These are phyloP conservation scores for Ustilago nuda DNA, from an alignment of 1,284 basidiomycete species.

Conservation along the genomic window DNA sequence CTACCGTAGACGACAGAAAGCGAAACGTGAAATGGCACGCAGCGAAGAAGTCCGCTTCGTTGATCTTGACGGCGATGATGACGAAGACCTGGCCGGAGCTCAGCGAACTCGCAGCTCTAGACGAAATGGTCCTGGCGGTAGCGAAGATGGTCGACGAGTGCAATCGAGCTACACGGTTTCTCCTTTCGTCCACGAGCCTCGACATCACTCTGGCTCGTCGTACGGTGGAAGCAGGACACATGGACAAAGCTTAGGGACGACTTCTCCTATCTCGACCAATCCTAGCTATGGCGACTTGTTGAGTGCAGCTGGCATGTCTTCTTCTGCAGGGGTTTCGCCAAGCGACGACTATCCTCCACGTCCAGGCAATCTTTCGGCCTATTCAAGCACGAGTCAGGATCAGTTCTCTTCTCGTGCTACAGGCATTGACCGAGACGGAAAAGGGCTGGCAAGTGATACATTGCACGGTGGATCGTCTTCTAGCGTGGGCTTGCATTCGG, in stretches of 20 bases:
- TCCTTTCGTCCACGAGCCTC: slow-evolving; percentile 51
- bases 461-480: slow-evolving; percentile 4
- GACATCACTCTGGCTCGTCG: slow-evolving; percentile 15
- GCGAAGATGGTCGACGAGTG: slow-evolving; percentile 3
- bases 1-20: slow-evolving; percentile 48
- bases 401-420: slow-evolving; percentile 16
- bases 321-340: slow-evolving; percentile 12
- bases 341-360: slow-evolving; percentile 24
- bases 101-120: slow-evolving; percentile 14
- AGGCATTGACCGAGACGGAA: slow-evolving; percentile 1
- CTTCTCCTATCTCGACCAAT: slow-evolving; percentile 25
- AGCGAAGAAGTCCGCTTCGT: slow-evolving; percentile 56
- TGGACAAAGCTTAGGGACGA: slow-evolving; percentile 42
- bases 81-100: slow-evolving; percentile 21
- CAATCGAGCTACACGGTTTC: slow-evolving; percentile 41
- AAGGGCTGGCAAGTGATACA: neutral
- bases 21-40: slow-evolving; percentile 44
- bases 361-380: slow-evolving; percentile 17
- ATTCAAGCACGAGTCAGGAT: slow-evolving; percentile 29
- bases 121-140: slow-evolving; percentile 3
- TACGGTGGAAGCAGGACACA: slow-evolving; percentile 2
- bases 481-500: slow-evolving; percentile 20
- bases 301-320: slow-evolving; percentile 21
- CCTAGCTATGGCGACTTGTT: slow-evolving; percentile 42
- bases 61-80: slow-evolving; percentile 58